Conservation (phyloP, 257 asterid genomes). For the Fraxinus anomala region DNA sequence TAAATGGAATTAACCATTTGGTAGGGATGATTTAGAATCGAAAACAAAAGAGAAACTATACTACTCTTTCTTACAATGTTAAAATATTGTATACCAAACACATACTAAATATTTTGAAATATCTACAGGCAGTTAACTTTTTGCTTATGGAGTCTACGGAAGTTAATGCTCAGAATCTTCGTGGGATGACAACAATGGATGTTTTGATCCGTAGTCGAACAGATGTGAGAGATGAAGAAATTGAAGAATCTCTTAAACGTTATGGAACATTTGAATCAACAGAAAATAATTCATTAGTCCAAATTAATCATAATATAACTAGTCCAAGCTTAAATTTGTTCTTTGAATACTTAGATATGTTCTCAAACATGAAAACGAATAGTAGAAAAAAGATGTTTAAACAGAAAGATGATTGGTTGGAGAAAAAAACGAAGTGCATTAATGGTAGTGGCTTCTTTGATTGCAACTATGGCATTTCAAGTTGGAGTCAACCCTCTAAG, state of each 20-base stretch:
- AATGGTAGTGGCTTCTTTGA: constrained; percentile 37
- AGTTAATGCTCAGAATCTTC: constrained; percentile 23
- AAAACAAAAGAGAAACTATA: too few relatives aligned
- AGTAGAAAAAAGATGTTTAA: neutral
- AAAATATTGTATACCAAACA: too few relatives aligned
- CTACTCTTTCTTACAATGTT: too few relatives aligned
- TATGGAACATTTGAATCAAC: constrained; percentile 26
- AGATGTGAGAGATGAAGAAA: constrained; percentile 31
- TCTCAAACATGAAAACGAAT: neutral
- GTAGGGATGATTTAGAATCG: too few relatives aligned
- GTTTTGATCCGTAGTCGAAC: constrained; percentile 31
- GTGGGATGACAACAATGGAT: constrained; percentile 40
- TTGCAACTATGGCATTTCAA: constrained; percentile 40
- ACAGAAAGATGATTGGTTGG: constrained; percentile 12
- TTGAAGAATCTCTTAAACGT: constrained; percentile 32
- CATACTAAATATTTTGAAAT: too few relatives aligned
- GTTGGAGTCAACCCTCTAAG: neutral
- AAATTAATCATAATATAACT: neutral
- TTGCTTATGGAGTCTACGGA: constrained; percentile 29
- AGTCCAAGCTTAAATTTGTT: neutral
- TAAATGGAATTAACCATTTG: too few relatives aligned
- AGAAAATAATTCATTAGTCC: neutral
- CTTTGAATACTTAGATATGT: neutral
- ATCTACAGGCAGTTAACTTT: constrained; percentile 22
- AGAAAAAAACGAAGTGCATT: neutral